Conservation (phyloP, 768 basidiomycete genomes). For the Mycena leptocephala region DNA sequence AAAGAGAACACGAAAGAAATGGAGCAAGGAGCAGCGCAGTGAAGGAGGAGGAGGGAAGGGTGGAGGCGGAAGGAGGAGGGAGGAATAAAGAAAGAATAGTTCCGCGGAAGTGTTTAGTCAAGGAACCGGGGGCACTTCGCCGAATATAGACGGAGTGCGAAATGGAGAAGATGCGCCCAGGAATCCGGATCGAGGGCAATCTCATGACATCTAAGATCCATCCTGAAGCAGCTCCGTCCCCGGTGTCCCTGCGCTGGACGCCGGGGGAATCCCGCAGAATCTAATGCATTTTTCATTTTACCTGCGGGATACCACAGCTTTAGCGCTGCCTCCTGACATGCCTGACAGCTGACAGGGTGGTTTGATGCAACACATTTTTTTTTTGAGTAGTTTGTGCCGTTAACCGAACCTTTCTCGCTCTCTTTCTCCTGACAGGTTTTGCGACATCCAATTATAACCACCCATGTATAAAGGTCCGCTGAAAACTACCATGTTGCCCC, state of each 20-base stretch:
- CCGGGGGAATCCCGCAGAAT: constrained; percentile 33
- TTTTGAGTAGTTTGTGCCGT: no score
- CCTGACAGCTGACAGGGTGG: no score
- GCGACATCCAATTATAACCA: no score
- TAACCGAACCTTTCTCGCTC: no score
- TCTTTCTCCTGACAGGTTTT: no score
- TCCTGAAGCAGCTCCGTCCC: background rate
- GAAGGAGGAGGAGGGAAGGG: constrained; percentile 29
- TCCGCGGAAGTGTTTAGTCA: constrained; percentile 36
- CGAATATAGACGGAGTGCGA: constrained; percentile 13
- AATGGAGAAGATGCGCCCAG: constrained; percentile 5
- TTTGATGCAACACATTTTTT: no score
- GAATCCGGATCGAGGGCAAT: constrained; percentile 19
- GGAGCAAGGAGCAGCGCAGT: constrained; percentile 27
- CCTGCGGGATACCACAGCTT: constrained; percentile 7
- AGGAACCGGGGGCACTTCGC: constrained; percentile 27
- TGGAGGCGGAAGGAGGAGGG: constrained; percentile 46
- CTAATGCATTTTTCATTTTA: constrained; percentile 36
- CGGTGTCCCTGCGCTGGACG: constrained; percentile 19
- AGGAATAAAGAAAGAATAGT: constrained; percentile 45
- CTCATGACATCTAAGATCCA: background rate
- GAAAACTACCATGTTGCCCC: no score
- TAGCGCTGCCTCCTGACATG: no score
- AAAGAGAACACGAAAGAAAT: constrained; percentile 37
- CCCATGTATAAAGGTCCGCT: no score